A percentile compares a stretch with the other conserved stretches of the same genome.
These are phyloP conservation scores for Calamus simplicifolius DNA, from an alignment of 176 grass and related monocot species.

Conservation along the genomic window DNA sequence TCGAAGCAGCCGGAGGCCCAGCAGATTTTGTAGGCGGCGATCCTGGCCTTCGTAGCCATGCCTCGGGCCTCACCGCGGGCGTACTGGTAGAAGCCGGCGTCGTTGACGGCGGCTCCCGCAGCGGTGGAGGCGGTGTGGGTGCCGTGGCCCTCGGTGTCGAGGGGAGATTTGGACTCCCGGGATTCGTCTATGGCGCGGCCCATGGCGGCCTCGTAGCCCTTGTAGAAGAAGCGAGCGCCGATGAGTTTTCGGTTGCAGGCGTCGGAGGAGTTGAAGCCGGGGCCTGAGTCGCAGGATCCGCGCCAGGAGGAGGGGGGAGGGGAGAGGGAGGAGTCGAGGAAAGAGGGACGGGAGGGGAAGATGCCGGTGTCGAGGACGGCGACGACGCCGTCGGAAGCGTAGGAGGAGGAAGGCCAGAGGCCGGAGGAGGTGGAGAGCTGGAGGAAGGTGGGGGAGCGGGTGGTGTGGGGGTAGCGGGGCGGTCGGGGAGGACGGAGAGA, in stretches of 20 bases:
- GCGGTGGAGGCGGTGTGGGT: constrained; percentile 81
- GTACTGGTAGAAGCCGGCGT: constrained; percentile 45
- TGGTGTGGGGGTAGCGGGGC: constrained; percentile 50
- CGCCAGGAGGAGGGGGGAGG: constrained; percentile 20
- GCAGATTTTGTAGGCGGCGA: constrained; percentile 92
- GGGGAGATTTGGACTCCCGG: constrained; percentile 56
- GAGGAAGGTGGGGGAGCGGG: constrained; percentile 57
- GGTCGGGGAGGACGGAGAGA: constrained; percentile 52
- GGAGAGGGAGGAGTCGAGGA: constrained; percentile 28
- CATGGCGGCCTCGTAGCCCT: constrained; percentile 54
- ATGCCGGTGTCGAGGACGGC: constrained; percentile 70
- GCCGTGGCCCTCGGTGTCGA: constrained; percentile 78
- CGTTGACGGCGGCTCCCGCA: constrained; percentile 28
- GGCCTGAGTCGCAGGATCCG: constrained; percentile 10
- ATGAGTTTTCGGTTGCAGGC: constrained; percentile 71
- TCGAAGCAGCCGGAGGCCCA: constrained; percentile 63
- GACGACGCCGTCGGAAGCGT: constrained; percentile 25
- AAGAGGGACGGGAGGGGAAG: constrained; percentile 45
- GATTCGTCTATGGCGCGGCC: constrained; percentile 55
- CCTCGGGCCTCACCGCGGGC: constrained; percentile 46
- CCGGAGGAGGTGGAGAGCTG: constrained; percentile 31
- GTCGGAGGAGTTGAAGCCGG: constrained; percentile 48
- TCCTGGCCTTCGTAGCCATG: constrained; percentile 52
- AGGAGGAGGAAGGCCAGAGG: constrained; percentile 39
- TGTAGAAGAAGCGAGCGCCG: constrained; percentile 69